phyloP scores from a whole-genome alignment of 768 basidiomycete species.

The Nidularia pulvinata region DNA sequence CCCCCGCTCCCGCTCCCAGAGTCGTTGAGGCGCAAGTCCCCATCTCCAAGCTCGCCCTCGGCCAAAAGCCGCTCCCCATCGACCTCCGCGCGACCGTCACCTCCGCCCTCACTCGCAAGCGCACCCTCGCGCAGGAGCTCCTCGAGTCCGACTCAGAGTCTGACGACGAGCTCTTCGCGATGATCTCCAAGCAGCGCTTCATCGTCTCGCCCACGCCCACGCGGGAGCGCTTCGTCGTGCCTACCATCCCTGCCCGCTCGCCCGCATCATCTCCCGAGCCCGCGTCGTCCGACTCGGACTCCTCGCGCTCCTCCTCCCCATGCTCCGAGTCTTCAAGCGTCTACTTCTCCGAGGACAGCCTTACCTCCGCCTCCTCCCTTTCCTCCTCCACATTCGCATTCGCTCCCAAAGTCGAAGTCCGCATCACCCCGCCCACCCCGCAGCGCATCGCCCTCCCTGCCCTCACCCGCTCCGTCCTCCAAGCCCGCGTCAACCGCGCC shows the following conservation, averaged over 20 bases:
- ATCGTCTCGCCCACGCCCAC: conserved; percentile 33
- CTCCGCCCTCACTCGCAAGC: conserved; percentile 15
- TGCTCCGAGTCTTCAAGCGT: background rate
- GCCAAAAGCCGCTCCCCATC: conserved; percentile 4
- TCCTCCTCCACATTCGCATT: conserved; percentile 12
- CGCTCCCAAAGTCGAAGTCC: background rate
- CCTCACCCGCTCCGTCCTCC: background rate
- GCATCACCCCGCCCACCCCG: background rate
- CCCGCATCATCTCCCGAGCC: conserved; percentile 16
- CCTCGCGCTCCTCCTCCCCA: conserved; percentile 33
- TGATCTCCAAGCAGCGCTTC: conserved; percentile 23
- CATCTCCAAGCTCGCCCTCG: conserved; percentile 22
- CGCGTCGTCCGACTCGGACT: conserved; percentile 14
- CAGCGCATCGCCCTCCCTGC: background rate
- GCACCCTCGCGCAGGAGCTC: conserved; percentile 30
- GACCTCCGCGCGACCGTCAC: conserved; percentile 4
- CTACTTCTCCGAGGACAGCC: conserved; percentile 26
- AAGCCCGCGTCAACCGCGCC: background rate
- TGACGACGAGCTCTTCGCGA: conserved; percentile 31
- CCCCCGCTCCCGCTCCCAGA: conserved; percentile 11
- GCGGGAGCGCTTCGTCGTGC: conserved; percentile 19
- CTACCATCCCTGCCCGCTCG: conserved; percentile 6
- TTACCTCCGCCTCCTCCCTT: conserved; percentile 28
- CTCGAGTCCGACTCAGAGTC: conserved; percentile 26
- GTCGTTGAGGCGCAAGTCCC: conserved; percentile 15